These are phyloP conservation scores for Picea glauca DNA, from an alignment of 75 land plant genomes.

Conservation along the genomic window DNA sequence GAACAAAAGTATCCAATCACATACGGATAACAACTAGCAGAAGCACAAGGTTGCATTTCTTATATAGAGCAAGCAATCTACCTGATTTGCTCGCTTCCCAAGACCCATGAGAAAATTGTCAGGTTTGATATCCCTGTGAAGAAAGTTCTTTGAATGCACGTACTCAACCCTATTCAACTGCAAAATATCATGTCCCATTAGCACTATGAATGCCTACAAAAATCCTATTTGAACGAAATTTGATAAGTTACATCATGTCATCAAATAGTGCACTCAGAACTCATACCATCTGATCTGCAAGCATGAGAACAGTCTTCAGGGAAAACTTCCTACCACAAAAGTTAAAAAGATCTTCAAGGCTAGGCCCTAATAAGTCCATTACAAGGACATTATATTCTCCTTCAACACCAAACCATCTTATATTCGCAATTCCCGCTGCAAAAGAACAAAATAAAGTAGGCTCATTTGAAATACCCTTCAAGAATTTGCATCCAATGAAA, in stretches of 20 bases:
- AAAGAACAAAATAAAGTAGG: not conserved
- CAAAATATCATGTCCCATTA: not conserved
- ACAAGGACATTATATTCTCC: constrained; percentile 77
- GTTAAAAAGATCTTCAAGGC: constrained; percentile 78
- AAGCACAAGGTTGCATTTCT: not conserved
- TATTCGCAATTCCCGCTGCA: constrained; percentile 74
- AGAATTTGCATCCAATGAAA: not conserved
- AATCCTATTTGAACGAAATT: not conserved
- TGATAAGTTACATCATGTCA: not conserved
- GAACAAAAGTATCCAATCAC: not conserved
- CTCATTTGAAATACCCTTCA: not conserved
- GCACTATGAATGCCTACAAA: not conserved
- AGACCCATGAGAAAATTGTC: constrained; percentile 80
- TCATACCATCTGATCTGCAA: constrained; percentile 77
- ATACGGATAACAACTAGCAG: not conserved
- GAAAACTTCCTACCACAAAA: constrained; percentile 71
- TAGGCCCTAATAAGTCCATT: constrained; percentile 74
- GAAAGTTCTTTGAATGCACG: constrained; percentile 72
- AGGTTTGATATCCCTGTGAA: constrained; percentile 63
- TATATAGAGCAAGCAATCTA: constrained; percentile 7
- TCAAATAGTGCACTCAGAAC: not conserved
- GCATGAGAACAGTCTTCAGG: constrained; percentile 79
- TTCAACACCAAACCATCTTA: constrained; percentile 75
- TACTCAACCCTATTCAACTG: constrained; percentile 53
- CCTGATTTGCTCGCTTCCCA: constrained; percentile 57